Base-by-base conservation (phyloP, 1,284 basidiomycete species). In the Psilocybe mexicana region DNA sequence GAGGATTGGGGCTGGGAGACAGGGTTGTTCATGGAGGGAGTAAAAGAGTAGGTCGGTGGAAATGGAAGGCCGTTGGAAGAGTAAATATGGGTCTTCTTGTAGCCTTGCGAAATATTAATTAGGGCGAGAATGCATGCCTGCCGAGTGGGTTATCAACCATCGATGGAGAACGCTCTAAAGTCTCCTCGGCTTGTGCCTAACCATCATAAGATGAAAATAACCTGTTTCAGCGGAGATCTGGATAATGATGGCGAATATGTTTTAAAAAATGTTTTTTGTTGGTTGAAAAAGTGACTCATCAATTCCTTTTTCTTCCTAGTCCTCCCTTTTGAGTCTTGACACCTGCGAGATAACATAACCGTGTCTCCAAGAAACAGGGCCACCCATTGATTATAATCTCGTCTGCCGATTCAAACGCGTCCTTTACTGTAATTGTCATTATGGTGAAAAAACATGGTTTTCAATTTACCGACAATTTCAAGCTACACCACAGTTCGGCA, bases 61-160 rank as follows among this genome's bases (percentile, higher is more conserved):
- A 57, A 60, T 54, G 43, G 33, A 35, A 25, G 59, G 43, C 65
- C 73, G 73, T 61, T 62, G 43, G 46, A 40, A 54, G 45, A 49
- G 57, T 59, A 57, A 57, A 54, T 51, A 59, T 45, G 60, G 62
- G 66, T 63, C 62, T 64, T 62, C 57, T 64, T 62, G 63, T 64
- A 61, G 43, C 48, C 47, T 57, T 36, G 43, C 58, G 36, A 54
- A 59, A 18, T 18, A 18, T 18, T 18, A 18, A 52, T 54, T 58
- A 47, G 53, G 60, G 55, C 57, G 55, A 59, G 57, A 33, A 33
- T 8, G 18, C 46, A 25, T 56, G 42, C 59, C 56, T 58, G 61
- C 61, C 56, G 51, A 51, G 49, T 26, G 38, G 18, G 38, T 49
- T 48, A 48, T 28, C 46, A 48, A 28, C 28, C 30, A 48, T 48